phyloP scores from a whole-genome alignment of 1,284 basidiomycete species.

The Tylopilus sp. region DNA sequence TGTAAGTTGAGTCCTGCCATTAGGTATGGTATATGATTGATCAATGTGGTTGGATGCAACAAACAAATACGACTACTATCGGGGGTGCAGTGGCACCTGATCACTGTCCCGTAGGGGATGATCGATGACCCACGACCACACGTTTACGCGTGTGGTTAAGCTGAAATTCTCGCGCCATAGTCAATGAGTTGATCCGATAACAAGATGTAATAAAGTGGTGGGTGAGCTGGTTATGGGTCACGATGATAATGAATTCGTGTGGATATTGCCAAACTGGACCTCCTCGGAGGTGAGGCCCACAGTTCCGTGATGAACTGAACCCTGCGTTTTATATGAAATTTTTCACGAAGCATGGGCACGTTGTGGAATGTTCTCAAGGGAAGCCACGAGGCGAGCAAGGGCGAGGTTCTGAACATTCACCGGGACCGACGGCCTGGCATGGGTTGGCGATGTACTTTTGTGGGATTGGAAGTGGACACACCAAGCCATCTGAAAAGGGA shows the following conservation, averaged over 20 bases:
- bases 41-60: conserved; percentile 66
- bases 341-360: conserved; percentile 12
- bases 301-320: background rate
- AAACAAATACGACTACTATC: conserved; percentile 61
- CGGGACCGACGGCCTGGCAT: conserved; percentile 63
- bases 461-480: conserved; percentile 28
- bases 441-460: conserved; percentile 5
- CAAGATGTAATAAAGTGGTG: conserved; percentile 43
- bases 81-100: conserved; percentile 23
- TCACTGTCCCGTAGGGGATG: conserved; percentile 3
- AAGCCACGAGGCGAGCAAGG: conserved; percentile 48
- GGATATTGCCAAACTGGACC: background rate
- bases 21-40: conserved; percentile 71
- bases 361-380: conserved; percentile 39
- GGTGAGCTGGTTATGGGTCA: background rate
- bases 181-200: conserved; percentile 81
- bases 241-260: background rate
- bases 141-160: conserved; percentile 39
- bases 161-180: conserved; percentile 69
- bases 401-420: conserved; percentile 60
- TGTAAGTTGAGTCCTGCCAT: conserved; percentile 76
- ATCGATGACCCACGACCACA: conserved; percentile 16
- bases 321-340: conserved; percentile 1
- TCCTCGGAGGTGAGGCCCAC: conserved; percentile 6
- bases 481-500: conserved; percentile 72